A percentile compares a stretch with the other conserved stretches of the same genome.
These are phyloP conservation scores for Lantana camara DNA, from an alignment of 257 asterid genomes.

Conservation along the genomic window DNA sequence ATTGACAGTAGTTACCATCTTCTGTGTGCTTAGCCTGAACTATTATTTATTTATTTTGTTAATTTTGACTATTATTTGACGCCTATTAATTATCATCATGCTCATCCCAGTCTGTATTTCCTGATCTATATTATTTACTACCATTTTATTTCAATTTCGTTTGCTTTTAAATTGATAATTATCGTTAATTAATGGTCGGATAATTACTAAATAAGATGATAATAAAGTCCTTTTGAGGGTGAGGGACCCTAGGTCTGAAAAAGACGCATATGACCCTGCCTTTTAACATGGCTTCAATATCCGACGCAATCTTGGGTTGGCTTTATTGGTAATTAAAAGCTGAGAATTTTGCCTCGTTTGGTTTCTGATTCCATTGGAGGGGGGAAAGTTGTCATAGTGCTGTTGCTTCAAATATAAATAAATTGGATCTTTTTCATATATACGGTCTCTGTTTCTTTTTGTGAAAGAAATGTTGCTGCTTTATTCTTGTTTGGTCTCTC, in stretches of 20 bases:
- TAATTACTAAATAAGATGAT: background rate
- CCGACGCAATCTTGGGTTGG: background rate
- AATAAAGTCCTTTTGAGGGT: conserved; percentile 3
- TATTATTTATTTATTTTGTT: background rate
- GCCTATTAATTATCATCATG: background rate
- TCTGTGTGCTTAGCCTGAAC: background rate
- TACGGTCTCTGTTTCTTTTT: background rate
- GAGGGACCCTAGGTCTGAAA: background rate
- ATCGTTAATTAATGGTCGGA: background rate
- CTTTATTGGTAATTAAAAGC: conserved; percentile 1
- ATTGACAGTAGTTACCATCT: background rate
- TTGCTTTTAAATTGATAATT: background rate
- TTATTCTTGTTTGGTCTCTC: background rate
- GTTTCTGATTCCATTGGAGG: background rate
- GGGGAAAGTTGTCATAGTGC: background rate
- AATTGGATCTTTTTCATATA: background rate
- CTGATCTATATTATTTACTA: background rate
- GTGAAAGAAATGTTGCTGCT: background rate
- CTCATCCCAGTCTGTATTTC: background rate
- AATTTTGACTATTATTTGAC: background rate
- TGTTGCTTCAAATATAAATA: background rate
- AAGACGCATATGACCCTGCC: background rate
- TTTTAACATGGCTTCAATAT: background rate
- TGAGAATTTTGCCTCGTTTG: background rate
- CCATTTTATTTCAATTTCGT: background rate